Evolutionary conservation across 495 filamentous ascomycete genomes (phyloP).

Genomic region (Cercophora samala): DNA sequence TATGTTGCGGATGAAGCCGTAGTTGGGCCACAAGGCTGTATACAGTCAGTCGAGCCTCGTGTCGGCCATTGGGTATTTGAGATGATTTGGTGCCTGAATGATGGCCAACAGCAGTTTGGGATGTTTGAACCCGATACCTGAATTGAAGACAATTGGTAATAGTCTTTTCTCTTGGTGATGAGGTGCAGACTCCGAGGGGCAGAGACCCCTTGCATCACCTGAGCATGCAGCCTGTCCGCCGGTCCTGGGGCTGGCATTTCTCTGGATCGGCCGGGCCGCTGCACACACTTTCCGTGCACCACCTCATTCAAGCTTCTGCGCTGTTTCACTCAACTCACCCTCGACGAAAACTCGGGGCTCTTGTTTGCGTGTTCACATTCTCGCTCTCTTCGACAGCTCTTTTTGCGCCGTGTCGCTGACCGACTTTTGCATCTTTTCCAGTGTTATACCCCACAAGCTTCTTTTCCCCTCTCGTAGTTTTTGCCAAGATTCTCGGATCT

Average conservation of each 20-base stretch:
- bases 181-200: neutral
- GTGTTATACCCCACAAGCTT: neutral
- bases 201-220: neutral
- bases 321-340: neutral
- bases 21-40: neutral
- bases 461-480: neutral
- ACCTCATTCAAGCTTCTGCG: neutral
- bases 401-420: neutral
- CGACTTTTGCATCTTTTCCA: neutral
- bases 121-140: neutral
- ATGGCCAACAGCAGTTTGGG: neutral
- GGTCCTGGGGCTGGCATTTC: neutral
- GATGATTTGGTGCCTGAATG: neutral
- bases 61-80: neutral
- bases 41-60: neutral
- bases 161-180: neutral
- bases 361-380: neutral
- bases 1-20: too few species aligned
- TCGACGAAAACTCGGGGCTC: neutral
- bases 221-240: neutral
- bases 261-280: neutral
- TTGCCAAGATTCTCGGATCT: neutral
- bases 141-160: neutral
- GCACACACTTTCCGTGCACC: neutral
- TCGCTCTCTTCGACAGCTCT: neutral